Conservation (phyloP, 805 yeast species). For the Saccharomycopsis selenospora region DNA sequence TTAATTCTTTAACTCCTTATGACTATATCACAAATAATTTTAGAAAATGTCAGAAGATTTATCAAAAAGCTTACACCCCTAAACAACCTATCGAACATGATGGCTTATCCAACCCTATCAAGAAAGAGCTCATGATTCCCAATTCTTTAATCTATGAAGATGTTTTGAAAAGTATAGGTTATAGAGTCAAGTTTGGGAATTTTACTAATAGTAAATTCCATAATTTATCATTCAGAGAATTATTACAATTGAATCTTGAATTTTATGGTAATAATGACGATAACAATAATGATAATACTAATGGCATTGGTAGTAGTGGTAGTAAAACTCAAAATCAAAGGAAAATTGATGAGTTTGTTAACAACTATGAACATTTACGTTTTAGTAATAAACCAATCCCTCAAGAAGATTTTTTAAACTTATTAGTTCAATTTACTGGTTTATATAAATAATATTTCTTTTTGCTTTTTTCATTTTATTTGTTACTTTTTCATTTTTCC, state of each 20-base stretch:
- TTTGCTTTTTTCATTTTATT: no score
- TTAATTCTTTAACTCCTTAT: not conserved
- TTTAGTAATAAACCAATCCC: constrained; percentile 15
- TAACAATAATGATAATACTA: not conserved
- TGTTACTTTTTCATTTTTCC: no score
- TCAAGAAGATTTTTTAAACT: constrained; percentile 18
- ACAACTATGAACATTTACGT: constrained; percentile 16
- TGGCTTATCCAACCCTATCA: constrained; percentile 18
- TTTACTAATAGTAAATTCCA: not conserved
- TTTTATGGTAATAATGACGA: not conserved
- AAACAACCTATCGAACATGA: constrained; percentile 13
- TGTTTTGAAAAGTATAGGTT: constrained; percentile 17
- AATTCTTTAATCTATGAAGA: constrained; percentile 19
- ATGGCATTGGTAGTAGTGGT: not conserved
- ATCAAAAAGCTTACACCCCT: constrained; percentile 11
- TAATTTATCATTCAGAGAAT: constrained; percentile 13
- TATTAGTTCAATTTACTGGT: constrained; percentile 12
- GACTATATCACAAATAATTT: constrained; percentile 13
- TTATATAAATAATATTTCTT: not conserved
- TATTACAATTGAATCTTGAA: not conserved
- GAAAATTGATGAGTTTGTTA: constrained; percentile 6
- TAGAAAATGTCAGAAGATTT: constrained; percentile 15
- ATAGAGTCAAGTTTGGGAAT: constrained; percentile 4
- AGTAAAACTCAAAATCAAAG: not conserved
- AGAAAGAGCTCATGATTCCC: constrained; percentile 15